A percentile compares a stretch with the other conserved stretches of the same genome.
Evolutionary conservation across 192 early-diverging fungal genomes (phyloP).

Genomic region (Coemansia brasiliensis): DNA sequence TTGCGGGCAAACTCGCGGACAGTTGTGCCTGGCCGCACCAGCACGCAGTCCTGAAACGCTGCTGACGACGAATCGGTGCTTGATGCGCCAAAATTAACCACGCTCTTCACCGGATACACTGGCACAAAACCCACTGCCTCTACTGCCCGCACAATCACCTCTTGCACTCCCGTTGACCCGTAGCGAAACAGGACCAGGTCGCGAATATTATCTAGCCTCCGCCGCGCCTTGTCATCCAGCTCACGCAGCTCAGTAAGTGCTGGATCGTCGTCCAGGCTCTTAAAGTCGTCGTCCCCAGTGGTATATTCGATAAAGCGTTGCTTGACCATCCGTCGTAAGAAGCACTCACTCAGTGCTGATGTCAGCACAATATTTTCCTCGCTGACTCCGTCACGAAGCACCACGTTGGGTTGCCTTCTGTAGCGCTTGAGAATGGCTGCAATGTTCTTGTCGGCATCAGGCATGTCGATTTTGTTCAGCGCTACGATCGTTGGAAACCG

Average conservation of each 20-base stretch:
- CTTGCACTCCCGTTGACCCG: constrained; percentile 79
- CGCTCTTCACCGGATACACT: constrained; percentile 74
- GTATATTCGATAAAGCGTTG: constrained; percentile 60
- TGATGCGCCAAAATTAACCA: constrained; percentile 61
- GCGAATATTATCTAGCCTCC: constrained; percentile 63
- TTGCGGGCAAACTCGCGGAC: constrained; percentile 74
- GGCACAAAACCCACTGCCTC: constrained; percentile 68
- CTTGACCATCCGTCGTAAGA: constrained; percentile 62
- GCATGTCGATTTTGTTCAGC: constrained; percentile 84
- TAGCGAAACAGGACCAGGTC: constrained; percentile 83
- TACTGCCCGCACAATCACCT: constrained; percentile 65
- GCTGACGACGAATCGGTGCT: background rate
- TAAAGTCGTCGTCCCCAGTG: constrained; percentile 61
- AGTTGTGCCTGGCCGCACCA: constrained; percentile 69
- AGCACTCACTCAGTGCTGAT: constrained; percentile 65
- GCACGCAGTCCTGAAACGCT: constrained; percentile 74
- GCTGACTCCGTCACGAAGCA: constrained; percentile 22
- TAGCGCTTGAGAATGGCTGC: constrained; percentile 75
- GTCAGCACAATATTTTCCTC: constrained; percentile 61
- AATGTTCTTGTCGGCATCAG: constrained; percentile 82
- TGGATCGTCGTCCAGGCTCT: constrained; percentile 39
- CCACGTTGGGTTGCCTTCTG: background rate
- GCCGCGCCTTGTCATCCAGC: constrained; percentile 57
- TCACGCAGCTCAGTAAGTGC: constrained; percentile 30
- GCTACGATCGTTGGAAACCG: constrained; percentile 83